A percentile compares a stretch with the other conserved stretches of the same genome.
Evolutionary conservation across 257 asterid genomes (phyloP).

Genomic region (Forsythia viridissima): DNA sequence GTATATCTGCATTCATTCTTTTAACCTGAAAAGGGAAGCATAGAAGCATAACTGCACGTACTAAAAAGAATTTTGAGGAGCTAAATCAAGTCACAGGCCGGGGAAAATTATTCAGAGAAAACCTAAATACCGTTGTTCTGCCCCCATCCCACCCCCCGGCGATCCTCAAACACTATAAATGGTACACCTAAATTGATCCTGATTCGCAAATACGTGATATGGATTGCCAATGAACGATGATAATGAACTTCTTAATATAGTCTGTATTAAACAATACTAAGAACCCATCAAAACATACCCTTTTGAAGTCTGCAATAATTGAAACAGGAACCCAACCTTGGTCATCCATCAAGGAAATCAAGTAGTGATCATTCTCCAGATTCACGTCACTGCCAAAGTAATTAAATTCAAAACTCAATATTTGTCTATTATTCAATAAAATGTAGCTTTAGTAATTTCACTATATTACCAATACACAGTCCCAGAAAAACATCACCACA

Average conservation of each 20-base stretch:
- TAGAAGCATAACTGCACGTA: slow-evolving; percentile 15
- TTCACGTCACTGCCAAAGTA: slow-evolving; percentile 71
- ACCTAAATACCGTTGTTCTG: background rate
- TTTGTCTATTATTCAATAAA: slow-evolving; percentile 10
- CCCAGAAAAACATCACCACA: slow-evolving; percentile 10
- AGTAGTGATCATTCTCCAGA: slow-evolving; percentile 64
- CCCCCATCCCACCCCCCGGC: background rate
- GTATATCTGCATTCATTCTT: slow-evolving; percentile 63
- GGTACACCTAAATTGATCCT: background rate
- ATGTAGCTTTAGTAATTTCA: slow-evolving; percentile 7
- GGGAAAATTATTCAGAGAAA: background rate
- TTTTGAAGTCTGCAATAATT: slow-evolving; percentile 66
- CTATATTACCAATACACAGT: background rate
- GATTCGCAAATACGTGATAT: background rate
- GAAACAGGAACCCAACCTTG: slow-evolving; percentile 93
- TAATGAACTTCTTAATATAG: background rate
- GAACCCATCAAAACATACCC: slow-evolving; percentile 51
- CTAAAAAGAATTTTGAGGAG: slow-evolving; percentile 17
- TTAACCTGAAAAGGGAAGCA: slow-evolving; percentile 58
- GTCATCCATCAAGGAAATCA: slow-evolving; percentile 85
- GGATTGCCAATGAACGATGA: background rate
- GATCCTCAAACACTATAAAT: background rate
- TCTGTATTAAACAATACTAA: slow-evolving; percentile 5
- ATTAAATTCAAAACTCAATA: slow-evolving; percentile 20
- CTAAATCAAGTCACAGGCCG: slow-evolving; percentile 15